These are phyloP conservation scores for Pholiota adiposa DNA, from an alignment of 1,284 basidiomycete genomes.

Conservation along the genomic window DNA sequence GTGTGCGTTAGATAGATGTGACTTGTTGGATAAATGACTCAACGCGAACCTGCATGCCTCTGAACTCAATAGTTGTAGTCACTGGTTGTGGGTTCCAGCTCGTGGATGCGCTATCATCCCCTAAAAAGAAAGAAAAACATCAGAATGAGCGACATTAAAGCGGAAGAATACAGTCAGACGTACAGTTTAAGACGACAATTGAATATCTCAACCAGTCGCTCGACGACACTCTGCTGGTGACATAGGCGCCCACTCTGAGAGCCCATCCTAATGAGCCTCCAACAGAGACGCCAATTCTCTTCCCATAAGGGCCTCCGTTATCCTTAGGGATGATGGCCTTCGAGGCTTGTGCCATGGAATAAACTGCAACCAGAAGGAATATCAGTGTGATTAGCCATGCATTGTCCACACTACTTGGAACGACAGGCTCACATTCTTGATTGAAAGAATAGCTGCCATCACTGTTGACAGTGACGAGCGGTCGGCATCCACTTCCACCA, in stretches of 20 bases:
- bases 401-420: no score
- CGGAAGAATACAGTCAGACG: constrained; percentile 9
- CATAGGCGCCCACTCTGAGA: constrained; percentile 64
- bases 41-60: constrained; percentile 64
- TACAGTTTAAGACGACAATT: constrained; percentile 71
- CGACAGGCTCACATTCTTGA: constrained; percentile 62
- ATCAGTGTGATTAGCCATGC: no score
- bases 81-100: constrained; percentile 68
- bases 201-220: constrained; percentile 68
- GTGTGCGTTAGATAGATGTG: no score
- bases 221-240: constrained; percentile 57
- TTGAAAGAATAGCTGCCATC: constrained; percentile 66
- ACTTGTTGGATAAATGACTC: no score
- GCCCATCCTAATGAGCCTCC: constrained; percentile 61
- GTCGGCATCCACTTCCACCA: constrained; percentile 61
- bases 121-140: constrained; percentile 14
- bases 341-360: constrained; percentile 74
- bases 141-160: neutral
- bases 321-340: constrained; percentile 76
- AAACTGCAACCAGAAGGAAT: constrained; percentile 54
- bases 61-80: constrained; percentile 69
- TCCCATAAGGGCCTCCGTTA: constrained; percentile 65
- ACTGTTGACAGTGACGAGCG: constrained; percentile 66
- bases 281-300: constrained; percentile 67
- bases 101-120: constrained; percentile 30